A percentile compares a stretch with the other conserved stretches of the same genome.
Evolutionary conservation across 257 asterid species (phyloP).

Genomic region (Nicotiana knightiana): DNA sequence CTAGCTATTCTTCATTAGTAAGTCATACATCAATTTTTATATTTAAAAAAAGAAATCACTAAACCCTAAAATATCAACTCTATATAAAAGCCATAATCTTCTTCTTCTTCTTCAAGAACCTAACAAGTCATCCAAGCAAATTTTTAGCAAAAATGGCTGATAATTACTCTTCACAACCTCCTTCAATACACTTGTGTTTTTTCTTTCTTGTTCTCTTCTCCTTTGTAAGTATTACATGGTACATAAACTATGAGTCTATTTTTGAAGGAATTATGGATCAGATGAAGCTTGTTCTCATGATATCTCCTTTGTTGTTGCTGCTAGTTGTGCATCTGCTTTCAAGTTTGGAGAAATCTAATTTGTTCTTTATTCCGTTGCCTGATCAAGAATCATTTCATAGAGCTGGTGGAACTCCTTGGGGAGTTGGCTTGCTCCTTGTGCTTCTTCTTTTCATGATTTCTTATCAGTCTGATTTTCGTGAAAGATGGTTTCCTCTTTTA

Average conservation of each 20-base stretch:
- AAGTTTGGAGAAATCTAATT: slow-evolving; percentile 24
- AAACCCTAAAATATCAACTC: neutral
- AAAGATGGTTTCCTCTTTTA: slow-evolving; percentile 78
- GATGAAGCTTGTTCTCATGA: slow-evolving; percentile 50
- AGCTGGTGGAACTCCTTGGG: slow-evolving; percentile 90
- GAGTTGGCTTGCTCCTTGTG: slow-evolving; percentile 65
- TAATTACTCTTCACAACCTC: slow-evolving; percentile 27
- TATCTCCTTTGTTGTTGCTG: slow-evolving; percentile 67
- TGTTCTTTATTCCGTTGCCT: slow-evolving; percentile 43
- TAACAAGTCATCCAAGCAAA: neutral
- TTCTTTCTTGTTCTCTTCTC: slow-evolving; percentile 49
- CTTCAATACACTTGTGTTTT: slow-evolving; percentile 55
- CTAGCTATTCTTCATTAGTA: neutral
- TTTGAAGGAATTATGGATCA: slow-evolving; percentile 66
- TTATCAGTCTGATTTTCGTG: slow-evolving; percentile 77
- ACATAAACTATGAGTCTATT: slow-evolving; percentile 58
- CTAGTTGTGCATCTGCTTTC: slow-evolving; percentile 61
- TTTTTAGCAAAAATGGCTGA: slow-evolving; percentile 34
- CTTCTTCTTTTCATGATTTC: slow-evolving; percentile 77
- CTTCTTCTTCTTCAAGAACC: too few species aligned
- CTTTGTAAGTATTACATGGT: slow-evolving; percentile 73
- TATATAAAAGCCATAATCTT: neutral
- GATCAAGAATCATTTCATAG: slow-evolving; percentile 54
- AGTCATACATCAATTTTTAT: neutral
- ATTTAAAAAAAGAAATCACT: neutral